A percentile compares a stretch with the other conserved stretches of the same genome.
These are phyloP conservation scores for Boletus sp. DNA, from an alignment of 768 basidiomycete genomes.

Conservation along the genomic window DNA sequence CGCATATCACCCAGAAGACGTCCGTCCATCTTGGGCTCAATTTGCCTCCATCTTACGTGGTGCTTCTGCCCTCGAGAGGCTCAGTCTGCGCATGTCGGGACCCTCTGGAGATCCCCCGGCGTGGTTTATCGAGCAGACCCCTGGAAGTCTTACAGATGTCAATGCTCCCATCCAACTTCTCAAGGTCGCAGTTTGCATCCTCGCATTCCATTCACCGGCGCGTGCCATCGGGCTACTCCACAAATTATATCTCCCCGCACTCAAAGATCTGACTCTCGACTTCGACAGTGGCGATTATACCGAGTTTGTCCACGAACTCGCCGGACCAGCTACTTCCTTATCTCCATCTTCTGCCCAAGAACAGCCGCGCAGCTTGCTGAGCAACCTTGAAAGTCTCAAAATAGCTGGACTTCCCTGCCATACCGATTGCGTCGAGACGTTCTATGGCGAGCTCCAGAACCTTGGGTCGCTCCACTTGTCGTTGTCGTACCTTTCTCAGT, in stretches of 20 bases:
- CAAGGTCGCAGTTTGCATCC: conserved; percentile 32
- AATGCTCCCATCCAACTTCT: conserved; percentile 29
- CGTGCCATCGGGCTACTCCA: conserved; percentile 30
- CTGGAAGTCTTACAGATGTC: conserved; percentile 22
- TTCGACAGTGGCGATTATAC: conserved; percentile 54
- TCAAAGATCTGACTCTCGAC: conserved; percentile 45
- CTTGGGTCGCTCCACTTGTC: conserved; percentile 44
- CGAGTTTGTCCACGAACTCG: conserved; percentile 44
- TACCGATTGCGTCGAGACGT: conserved; percentile 26
- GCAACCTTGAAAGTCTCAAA: conserved; percentile 49
- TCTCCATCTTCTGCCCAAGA: conserved; percentile 37
- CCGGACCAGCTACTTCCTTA: conserved; percentile 12
- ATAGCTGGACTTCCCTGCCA: conserved; percentile 49
- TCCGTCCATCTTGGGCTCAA: conserved; percentile 54
- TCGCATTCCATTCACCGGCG: conserved; percentile 53
- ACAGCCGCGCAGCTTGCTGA: conserved; percentile 36
- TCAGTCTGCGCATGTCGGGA: conserved; percentile 57
- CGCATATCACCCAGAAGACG: conserved; percentile 59
- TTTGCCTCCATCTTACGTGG: conserved; percentile 50
- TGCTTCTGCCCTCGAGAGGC: conserved; percentile 51
- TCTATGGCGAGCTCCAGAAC: conserved; percentile 48
- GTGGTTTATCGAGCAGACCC: conserved; percentile 29
- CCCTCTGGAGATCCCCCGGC: conserved; percentile 42
- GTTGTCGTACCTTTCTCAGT: conserved; percentile 26
- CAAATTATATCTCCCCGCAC: conserved; percentile 33